Evolutionary conservation across 805 yeast species (phyloP), one percentile per base, ranked within the genome.

Genomic region (Candida andamanensis): DNA sequence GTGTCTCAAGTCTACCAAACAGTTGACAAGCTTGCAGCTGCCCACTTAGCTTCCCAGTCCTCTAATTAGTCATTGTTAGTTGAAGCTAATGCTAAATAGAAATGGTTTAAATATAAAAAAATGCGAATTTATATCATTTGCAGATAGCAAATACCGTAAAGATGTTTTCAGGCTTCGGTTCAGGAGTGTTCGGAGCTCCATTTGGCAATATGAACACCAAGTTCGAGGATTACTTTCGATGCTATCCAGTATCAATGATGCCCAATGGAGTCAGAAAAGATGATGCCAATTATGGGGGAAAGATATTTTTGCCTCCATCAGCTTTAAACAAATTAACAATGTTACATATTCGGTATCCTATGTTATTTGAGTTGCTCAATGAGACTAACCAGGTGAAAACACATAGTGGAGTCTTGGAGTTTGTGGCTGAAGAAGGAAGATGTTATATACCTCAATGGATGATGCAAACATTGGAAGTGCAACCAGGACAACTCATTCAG

Each of bases 361-460:
- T 92, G 99, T 67, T 92, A 29, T 92, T 92, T 51, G 83, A 82
- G 54, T 60, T 92, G 24, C 64, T 67, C 20, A 82, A 83, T 34
- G 94, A 81, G 45, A 80, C 74, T 22, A 65, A 73, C 15, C 68
- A 58, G 13, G 53, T 67, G 19, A 63, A 54, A 6, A 85, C 97
- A 0, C 95, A 87, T 54, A 83, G 89, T 28, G 99, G 99, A 51
- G 98, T 92, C 17, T 63, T 92, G 39, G 98, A 92, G 60, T 92
- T 92, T 56, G 82, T 85, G 12, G 96, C 98, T 1, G 97, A 92
- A 52, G 98, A 92, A 63, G 99, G 99, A 12, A 70, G 98, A 35
- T 92, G 77, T 2, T 92, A 92, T 54, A 49, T 92, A 21, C 99
- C 99, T 0, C 86, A 85, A 46, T 92, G 99, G 99, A 89, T 92